Base-by-base conservation (phyloP, 2,329 filamentous ascomycete species). In the Botryotinia convoluta region DNA sequence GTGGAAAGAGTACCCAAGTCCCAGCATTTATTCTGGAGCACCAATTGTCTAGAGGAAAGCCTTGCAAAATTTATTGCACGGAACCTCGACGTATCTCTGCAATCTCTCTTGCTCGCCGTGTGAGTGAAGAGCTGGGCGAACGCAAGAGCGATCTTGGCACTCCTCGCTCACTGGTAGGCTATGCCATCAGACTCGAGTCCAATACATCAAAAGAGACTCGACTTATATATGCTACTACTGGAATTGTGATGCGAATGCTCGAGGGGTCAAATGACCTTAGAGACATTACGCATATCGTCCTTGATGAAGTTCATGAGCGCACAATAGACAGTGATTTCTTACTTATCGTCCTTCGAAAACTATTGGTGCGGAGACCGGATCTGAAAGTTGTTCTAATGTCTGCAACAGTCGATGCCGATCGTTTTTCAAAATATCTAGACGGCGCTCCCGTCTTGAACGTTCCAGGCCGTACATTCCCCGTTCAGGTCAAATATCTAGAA, bases 211-310 rank as follows among this genome's bases (percentile, higher is more conserved):
- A 90, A 44, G 91, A 94, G 77, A 98, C 95, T 3, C 88, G 93
- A 69, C 88, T 99, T 39, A 90, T 98, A 9, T 99, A 94, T 82
- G 96, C 96, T 71, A 98, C 92, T 2, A 92, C 90, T 9, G 90
- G 96, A 84, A 97, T 99, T 73, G 94, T 99, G n/a, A 93, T 99
- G 86, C 91, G 96, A 42, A 98, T 99, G 95, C 86, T 99, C 22
- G 96, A 99, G 82, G 91, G 92, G 14, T 93, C 93, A 0, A 92
- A 94, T 76, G 92, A 97, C 72, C 88, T 99, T 61, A 88, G 90
- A 73, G 95, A 98, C 76, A 91, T 99, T 70, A 97, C 95, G 0
- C 96, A 98, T 83, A 84, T 99, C 74, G 90, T 99, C 63, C 90
- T 99, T n/a, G 96, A 99, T 80, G 96, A 99, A 83, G 95, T 98